These are phyloP conservation scores for Pichia sp. DNA, from an alignment of 1,139 yeast species.

Conservation along the genomic window DNA sequence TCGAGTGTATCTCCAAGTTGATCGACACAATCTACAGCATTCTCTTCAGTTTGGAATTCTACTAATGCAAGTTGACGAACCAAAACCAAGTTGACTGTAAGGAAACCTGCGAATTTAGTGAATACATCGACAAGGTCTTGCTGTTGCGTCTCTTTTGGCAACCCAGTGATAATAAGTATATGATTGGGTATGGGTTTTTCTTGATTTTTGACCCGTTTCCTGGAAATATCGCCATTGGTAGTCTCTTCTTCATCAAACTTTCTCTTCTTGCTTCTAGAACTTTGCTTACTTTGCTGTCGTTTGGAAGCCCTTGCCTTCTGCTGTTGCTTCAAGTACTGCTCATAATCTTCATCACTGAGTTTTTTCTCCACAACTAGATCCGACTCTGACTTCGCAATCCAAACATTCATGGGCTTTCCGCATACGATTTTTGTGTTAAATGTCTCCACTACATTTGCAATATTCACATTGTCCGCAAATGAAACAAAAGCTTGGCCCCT, in stretches of 20 bases:
- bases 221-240: conserved; percentile 17
- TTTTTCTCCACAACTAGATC: conserved; percentile 37
- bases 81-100: conserved; percentile 62
- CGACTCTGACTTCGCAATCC: conserved; percentile 44
- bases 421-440: conserved; percentile 46
- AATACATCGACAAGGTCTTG: conserved; percentile 45
- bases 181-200: conserved; percentile 49
- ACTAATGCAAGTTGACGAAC: conserved; percentile 73
- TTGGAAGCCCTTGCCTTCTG: conserved; percentile 22
- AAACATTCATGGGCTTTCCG: conserved; percentile 51
- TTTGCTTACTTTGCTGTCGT: conserved; percentile 16
- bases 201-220: conserved; percentile 8
- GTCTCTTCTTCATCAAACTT: conserved; percentile 11
- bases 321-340: conserved; percentile 32
- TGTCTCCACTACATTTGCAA: conserved; percentile 39
- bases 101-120: conserved; percentile 51
- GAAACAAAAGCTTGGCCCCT: conserved; percentile 88
- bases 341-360: conserved; percentile 24
- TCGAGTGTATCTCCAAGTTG: conserved; percentile 34
- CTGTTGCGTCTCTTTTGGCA: conserved; percentile 47
- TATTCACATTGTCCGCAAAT: conserved; percentile 39
- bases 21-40: conserved; percentile 45
- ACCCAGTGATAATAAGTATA: conserved; percentile 61
- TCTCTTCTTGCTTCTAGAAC: conserved; percentile 14
- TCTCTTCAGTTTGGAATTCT: conserved; percentile 59